phyloP scores from a whole-genome alignment of 805 yeast genomes.

The Starmerella roubikii region DNA sequence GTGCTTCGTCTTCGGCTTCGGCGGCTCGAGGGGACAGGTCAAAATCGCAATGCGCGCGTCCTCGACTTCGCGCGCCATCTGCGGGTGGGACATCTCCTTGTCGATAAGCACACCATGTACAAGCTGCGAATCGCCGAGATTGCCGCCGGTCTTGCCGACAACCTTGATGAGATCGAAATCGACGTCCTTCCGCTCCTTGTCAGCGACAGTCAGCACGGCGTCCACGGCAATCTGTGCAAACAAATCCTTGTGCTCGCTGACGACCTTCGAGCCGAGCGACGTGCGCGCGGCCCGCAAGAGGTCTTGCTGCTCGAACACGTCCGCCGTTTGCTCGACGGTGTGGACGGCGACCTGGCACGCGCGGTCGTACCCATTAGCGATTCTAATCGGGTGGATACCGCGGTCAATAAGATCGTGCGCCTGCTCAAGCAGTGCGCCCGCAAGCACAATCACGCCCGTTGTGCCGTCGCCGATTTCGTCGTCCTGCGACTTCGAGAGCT shows the following conservation, averaged over 20 bases:
- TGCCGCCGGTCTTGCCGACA: conserved; percentile 92
- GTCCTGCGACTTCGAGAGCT: conserved; percentile 87
- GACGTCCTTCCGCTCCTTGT: conserved; percentile 81
- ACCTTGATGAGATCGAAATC: conserved; percentile 93
- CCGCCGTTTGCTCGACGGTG: conserved; percentile 64
- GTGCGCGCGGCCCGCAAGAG: conserved; percentile 87
- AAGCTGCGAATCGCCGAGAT: conserved; percentile 69
- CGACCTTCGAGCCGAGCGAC: conserved; percentile 88
- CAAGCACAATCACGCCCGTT: conserved; percentile 94
- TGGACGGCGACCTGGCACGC: conserved; percentile 85
- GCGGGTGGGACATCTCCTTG: conserved; percentile 96
- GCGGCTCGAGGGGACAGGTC: conserved; percentile 99
- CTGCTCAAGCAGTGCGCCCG: conserved; percentile 87
- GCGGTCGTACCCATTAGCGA: conserved; percentile 94
- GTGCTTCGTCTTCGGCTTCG: conserved; percentile 98
- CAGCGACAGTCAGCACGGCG: conserved; percentile 84
- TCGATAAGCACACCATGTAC: conserved; percentile 88
- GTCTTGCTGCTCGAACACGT: conserved; percentile 38
- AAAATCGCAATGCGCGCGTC: conserved; percentile 86
- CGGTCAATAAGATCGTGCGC: conserved; percentile 88
- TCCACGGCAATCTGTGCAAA: conserved; percentile 97
- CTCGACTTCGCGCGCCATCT: conserved; percentile 73
- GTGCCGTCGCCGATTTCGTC: conserved; percentile 99
- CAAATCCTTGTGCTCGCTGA: conserved; percentile 81
- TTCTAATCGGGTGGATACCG: conserved; percentile 93